Percentiles rank a stretch among this genome's conserved stretches.
These are phyloP conservation scores for Erythrobasidium yunnanense DNA, from an alignment of 768 basidiomycete species.

Conservation along the genomic window DNA sequence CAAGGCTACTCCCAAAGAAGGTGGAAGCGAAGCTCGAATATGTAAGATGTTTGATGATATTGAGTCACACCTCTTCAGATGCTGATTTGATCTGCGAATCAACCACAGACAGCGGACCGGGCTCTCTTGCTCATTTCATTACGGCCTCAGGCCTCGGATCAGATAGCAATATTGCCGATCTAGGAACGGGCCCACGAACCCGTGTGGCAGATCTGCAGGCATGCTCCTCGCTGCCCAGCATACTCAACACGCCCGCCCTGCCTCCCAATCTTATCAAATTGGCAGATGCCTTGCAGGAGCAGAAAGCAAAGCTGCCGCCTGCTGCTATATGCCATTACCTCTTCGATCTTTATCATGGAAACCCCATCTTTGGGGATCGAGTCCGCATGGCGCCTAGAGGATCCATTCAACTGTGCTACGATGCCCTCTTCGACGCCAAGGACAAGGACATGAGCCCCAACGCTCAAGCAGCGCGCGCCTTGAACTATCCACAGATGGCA, in stretches of 20 bases:
- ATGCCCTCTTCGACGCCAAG: neutral
- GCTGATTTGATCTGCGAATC: neutral
- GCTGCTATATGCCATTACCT: slow-evolving; percentile 19
- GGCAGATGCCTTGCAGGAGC: slow-evolving; percentile 16
- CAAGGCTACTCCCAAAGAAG: slow-evolving; percentile 11
- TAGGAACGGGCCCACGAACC: neutral
- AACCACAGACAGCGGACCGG: slow-evolving; percentile 19
- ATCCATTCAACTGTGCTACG: slow-evolving; percentile 7
- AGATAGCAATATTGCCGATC: neutral
- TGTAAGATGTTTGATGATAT: neutral
- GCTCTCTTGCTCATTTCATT: slow-evolving; percentile 1
- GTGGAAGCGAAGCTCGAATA: slow-evolving; percentile 12
- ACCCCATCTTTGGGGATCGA: neutral
- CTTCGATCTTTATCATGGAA: slow-evolving; percentile 2
- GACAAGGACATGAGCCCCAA: neutral
- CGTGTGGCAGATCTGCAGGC: slow-evolving; percentile 3
- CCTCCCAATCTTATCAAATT: neutral
- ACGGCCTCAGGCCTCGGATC: neutral
- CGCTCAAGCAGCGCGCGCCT: slow-evolving; percentile 9
- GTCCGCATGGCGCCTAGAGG: neutral
- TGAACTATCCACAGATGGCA: slow-evolving; percentile 10
- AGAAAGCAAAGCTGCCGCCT: slow-evolving; percentile 14
- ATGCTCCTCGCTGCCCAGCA: neutral
- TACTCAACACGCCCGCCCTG: neutral
- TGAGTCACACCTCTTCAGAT: neutral